Percentiles rank a stretch among this genome's conserved stretches.
Evolutionary conservation across 768 basidiomycete species (phyloP).

Genomic region (Tylopilus rubrobrunneus): DNA sequence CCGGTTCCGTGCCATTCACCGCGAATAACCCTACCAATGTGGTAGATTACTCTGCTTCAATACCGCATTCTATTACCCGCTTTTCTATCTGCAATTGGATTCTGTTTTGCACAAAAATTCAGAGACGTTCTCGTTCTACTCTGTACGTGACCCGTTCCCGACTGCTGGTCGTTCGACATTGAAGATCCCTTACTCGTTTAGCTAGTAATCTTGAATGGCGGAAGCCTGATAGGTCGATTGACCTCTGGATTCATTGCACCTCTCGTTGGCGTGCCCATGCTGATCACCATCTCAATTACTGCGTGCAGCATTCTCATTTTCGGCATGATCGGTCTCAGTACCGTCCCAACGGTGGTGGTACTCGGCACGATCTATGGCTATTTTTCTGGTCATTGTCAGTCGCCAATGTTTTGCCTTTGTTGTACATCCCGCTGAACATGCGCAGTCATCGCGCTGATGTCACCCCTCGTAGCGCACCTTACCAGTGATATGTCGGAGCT

Average conservation of each 20-base stretch:
- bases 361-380: conserved; percentile 45
- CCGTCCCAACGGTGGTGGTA: conserved; percentile 33
- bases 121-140: conserved; percentile 52
- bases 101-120: conserved; percentile 45
- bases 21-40: background rate
- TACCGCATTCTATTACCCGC: conserved; percentile 43
- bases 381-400: conserved; percentile 42
- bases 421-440: background rate
- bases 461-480: conserved; percentile 42
- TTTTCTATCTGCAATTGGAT: conserved; percentile 56
- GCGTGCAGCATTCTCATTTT: conserved; percentile 37
- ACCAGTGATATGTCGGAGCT: conserved; percentile 47
- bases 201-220: conserved; percentile 52
- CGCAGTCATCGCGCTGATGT: conserved; percentile 35
- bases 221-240: conserved; percentile 48
- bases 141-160: conserved; percentile 29
- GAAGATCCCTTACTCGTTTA: conserved; percentile 12
- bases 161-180: background rate
- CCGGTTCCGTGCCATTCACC: background rate
- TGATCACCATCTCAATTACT: conserved; percentile 34
- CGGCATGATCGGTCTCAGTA: conserved; percentile 39
- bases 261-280: conserved; percentile 41
- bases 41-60: conserved; percentile 26
- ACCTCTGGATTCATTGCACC: conserved; percentile 43
- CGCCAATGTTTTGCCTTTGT: background rate